Evolutionary conservation across 2,329 filamentous ascomycete genomes (phyloP), one percentile per base, ranked within the genome.

Genomic region (Microdochium nivale): DNA sequence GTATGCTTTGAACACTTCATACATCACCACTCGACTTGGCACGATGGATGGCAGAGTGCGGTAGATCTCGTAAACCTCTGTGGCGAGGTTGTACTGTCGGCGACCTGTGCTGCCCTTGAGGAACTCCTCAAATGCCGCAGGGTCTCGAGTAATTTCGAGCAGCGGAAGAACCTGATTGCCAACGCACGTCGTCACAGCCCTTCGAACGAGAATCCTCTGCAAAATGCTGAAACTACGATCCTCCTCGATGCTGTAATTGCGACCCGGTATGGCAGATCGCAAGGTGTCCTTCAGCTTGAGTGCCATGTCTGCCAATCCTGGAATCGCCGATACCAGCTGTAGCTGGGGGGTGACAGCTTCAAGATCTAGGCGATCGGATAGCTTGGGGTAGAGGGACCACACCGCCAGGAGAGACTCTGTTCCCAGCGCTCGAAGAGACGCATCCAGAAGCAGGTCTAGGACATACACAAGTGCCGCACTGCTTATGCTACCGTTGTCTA

Each of bases 51-150:
- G 66, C 13, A 79, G 58, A 14, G 65, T 52, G 30, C 77, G 71
- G 54, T 77, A 80, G 24, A 67, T 62, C 14, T 62, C 59, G 58
- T 81, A 81, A 10, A 78, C 66, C 2, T 70, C 60, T 0, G 63
- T 59, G 1, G 76, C 65, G 25, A 71, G 60, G 25, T 62, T 59
- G 13, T 54, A 48, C 49, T 67, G 58, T 40, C 60, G 46, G 52
- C 58, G 53, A 56, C 64, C 56, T 53, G 65, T 25, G 56, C 65
- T 55, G 48, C 56, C 50, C 10, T 62, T 57, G 21, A 81, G 62
- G 53, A 75, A 77, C 3, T 67, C 61, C 50, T 76, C 70, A 56
- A 75, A 80, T 8, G 73, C 60, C 0, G 59, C 46, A 1, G 58
- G 54, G 46, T 78, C 69, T 11, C 66, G 57, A 33, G 73, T 65